Conservation (phyloP, 2,329 filamentous ascomycete genomes). For the Colletotrichum sp. region DNA sequence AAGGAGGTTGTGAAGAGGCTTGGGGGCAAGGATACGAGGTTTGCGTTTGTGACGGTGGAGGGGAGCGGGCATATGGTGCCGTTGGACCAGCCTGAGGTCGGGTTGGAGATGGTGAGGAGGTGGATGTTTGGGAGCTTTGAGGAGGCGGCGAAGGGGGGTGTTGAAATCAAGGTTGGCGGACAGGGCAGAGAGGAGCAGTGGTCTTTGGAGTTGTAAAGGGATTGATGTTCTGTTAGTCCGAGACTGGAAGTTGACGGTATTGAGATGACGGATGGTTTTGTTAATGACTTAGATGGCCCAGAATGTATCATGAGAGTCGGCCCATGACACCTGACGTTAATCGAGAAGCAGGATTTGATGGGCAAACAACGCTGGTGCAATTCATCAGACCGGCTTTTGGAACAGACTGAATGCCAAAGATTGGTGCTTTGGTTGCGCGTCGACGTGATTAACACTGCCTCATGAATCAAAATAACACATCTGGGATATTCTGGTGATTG, state of each 20-base stretch:
- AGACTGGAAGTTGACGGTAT: not conserved
- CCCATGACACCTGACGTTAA: not conserved
- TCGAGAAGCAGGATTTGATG: too few species aligned
- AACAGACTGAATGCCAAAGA: too few species aligned
- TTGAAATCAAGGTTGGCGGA: not conserved
- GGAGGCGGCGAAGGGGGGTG: not conserved
- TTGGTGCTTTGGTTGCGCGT: too few species aligned
- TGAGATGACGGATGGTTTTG: not conserved
- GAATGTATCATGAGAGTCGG: not conserved
- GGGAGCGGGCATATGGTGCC: conserved; percentile 45
- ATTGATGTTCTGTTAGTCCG: fast-evolving
- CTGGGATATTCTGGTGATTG: too few species aligned
- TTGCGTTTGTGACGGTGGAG: conserved; percentile 34
- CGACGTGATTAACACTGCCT: too few species aligned
- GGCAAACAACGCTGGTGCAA: fast-evolving
- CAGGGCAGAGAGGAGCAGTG: not conserved
- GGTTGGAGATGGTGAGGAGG: conserved; percentile 20
- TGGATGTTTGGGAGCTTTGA: conserved; percentile 19
- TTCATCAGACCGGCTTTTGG: too few species aligned
- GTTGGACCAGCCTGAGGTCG: conserved; percentile 21
- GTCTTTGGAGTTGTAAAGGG: not conserved
- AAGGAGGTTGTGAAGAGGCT: conserved; percentile 8
- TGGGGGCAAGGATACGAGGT: not conserved
- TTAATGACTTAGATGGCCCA: not conserved
- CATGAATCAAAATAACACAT: too few species aligned